These are phyloP conservation scores for Monilinia fructicola DNA, from an alignment of 2,329 filamentous ascomycete species.

Conservation along the genomic window DNA sequence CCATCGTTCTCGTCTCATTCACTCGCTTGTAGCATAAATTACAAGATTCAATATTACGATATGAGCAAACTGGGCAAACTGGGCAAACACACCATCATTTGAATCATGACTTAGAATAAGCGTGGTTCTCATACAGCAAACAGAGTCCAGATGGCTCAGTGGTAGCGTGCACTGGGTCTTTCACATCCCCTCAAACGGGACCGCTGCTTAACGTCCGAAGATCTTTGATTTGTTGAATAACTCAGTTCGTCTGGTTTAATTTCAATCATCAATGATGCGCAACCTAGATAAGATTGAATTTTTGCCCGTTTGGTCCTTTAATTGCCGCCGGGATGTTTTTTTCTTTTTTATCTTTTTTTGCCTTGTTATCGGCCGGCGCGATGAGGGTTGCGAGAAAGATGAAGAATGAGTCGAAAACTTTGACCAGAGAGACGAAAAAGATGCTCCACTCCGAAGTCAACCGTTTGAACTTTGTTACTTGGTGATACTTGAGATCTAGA, in stretches of 20 bases:
- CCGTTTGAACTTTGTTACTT: neutral
- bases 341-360: neutral
- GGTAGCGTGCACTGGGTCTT: slow-evolving; percentile 9
- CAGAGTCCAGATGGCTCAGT: slow-evolving; percentile 14
- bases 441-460: neutral
- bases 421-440: neutral
- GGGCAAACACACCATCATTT: neutral
- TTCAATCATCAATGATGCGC: neutral
- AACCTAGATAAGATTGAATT: neutral
- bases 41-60: neutral
- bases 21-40: neutral
- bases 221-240: neutral
- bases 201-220: slow-evolving; percentile 11
- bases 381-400: too few species aligned
- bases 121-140: neutral
- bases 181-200: slow-evolving; percentile 11
- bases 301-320: neutral
- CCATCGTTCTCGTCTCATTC: neutral
- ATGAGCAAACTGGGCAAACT: too few species aligned
- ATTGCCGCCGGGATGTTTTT: too few species aligned
- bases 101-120: neutral
- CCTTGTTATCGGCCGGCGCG: neutral
- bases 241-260: slow-evolving; percentile 6
- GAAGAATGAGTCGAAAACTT: neutral
- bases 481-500: too few species aligned